Base-by-base conservation (phyloP, 306 rosid species). In the Dicorynia guianensis region DNA sequence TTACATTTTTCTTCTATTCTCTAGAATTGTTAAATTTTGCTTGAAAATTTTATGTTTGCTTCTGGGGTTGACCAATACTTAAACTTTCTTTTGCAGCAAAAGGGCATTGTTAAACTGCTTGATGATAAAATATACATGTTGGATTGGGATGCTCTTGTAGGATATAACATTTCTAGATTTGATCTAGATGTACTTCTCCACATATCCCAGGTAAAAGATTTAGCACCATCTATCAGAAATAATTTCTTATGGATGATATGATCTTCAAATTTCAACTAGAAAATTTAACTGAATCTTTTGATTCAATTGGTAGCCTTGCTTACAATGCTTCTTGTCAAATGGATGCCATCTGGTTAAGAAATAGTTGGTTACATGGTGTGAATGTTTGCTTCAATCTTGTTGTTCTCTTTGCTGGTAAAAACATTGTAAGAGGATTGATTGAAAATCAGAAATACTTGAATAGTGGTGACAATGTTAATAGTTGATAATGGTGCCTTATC, bases 161-260 rank as follows among this genome's bases (percentile, higher is more conserved):
- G 99, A 67, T 97, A 95, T 77, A 90, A 92, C 79, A 87, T 95
- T 73, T 95, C 99, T 54, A 97, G 97, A 84, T 90, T 90, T 80
- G 99, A 95, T 79, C 84, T 95, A 72, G 99, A 95, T 79, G 89
- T 89, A 74, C 96, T 95, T 71, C 97, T 95, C 84, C 97, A 89
- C 71, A 89, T 97, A 86, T 87, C 84, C 36, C 97, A 95, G 99
- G 98, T 95, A 69, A 82, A 79, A 68, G 33, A 46, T 67, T 75
- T 55, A 35, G 54, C 36, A 38, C 40, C 30, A 2, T 44, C 50
- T 36, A 55, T 72, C 19, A 7, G 11, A 39, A 46, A 46, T 62
- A 15, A 36, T 75, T 81, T 77, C 3, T 59, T 58, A 71, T 74
- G 60, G 52, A 44, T 58, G 46, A 25, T 57, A 50, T 77, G 56